Percentiles rank a stretch among this genome's conserved stretches.
Evolutionary conservation across 2,329 filamentous ascomycete species (phyloP).

Genomic region (Epichloe glyceriae): DNA sequence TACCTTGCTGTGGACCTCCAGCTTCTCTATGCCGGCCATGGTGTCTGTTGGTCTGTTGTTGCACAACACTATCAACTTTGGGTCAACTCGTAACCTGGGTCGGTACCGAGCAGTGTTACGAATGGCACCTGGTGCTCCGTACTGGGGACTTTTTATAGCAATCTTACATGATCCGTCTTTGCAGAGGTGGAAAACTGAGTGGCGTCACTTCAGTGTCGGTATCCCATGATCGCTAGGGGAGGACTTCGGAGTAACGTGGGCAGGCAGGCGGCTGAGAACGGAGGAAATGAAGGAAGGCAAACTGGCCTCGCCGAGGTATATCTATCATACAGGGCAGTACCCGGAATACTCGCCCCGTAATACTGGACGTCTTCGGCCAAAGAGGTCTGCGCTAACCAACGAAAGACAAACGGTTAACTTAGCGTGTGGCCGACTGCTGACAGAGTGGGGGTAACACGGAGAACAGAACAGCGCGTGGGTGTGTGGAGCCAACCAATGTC

Average conservation of each 20-base stretch:
- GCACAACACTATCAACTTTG: not conserved
- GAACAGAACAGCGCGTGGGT: no score
- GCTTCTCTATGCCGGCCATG: constrained; percentile 92
- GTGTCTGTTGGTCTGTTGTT: not conserved
- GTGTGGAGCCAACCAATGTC: no score
- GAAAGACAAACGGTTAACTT: no score
- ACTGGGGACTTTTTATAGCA: not conserved
- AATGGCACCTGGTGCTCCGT: not conserved
- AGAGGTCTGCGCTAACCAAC: no score
- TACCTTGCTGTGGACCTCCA: constrained; percentile 96
- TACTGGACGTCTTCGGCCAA: no score
- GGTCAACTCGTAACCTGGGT: not conserved
- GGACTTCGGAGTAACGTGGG: not conserved
- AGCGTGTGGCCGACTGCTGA: no score
- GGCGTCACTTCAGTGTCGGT: not conserved
- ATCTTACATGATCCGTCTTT: not conserved
- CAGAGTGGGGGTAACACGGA: no score
- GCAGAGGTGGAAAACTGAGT: not conserved
- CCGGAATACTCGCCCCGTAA: no score
- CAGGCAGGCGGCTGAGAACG: not conserved
- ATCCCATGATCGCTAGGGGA: not conserved
- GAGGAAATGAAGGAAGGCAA: not conserved
- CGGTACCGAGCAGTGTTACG: not conserved
- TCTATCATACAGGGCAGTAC: no score
- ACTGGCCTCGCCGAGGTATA: not conserved